Base-by-base conservation (phyloP, 1,284 basidiomycete genomes). In the Xerocomus cyaneibrunnescens region DNA sequence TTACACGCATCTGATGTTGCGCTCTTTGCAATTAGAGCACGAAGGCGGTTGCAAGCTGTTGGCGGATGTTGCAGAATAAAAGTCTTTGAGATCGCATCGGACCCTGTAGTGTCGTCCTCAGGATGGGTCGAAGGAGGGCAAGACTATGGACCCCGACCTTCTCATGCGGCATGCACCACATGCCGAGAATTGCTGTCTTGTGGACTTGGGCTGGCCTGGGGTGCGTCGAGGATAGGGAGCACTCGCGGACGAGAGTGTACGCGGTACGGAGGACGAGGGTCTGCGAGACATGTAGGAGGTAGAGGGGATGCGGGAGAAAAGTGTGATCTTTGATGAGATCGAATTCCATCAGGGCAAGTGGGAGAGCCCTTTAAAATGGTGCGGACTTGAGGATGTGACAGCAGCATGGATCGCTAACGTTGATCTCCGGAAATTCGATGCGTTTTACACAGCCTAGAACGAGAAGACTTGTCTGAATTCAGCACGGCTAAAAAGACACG, bases 111-210 rank as follows among this genome's bases (percentile, higher is more conserved):
- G 14, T 12, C n/a, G 38, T 50, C 19, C 21, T 63, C 5, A 59
- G 37, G 19, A 25, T 7, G 12, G 10, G 31, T 41, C 17, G 7
- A 48, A 51, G 19, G 21, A 43, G 23, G 32, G 48, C 25, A 17
- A 23, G 23, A 30, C 9, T 51, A 51, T 23, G 45, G 47, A 45
- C 37, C 60, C 70, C 35, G 48, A 85, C 87, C 92, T 81, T 62
- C 92, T 74, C 82, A 91, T 91, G 48, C 92, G 84, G 71, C 92
- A 95, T 32, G 92, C 91, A 45, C 91, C 92, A 66, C 92, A 94
- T 3, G 92, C 92, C 31, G 87, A 85, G 72, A 90, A 92, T 62
- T 92, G 90, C 61, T 89, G 87, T 44, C 89, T 75, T 3, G 83
- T 79, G 12, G 87, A 85, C 67, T 89, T 89, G 49, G 87, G 83